These are phyloP conservation scores for Sesbania bispinosa DNA, from an alignment of 306 rosid genomes.

Conservation along the genomic window DNA sequence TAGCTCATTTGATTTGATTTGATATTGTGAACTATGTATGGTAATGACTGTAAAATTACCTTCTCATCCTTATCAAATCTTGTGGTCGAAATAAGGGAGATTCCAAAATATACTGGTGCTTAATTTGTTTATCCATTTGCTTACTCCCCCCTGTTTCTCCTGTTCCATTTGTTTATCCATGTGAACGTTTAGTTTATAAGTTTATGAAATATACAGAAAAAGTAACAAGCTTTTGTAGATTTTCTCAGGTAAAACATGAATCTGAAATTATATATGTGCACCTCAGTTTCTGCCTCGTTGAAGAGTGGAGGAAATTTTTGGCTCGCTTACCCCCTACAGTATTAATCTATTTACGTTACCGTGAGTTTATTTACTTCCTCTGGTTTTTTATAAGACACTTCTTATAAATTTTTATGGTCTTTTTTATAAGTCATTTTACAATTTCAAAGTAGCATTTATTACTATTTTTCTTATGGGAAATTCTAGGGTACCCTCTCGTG, in stretches of 20 bases:
- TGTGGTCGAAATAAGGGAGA: neutral
- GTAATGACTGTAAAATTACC: neutral
- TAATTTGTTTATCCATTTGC: neutral
- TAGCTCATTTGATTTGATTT: neutral
- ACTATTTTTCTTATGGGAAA: too few relatives aligned
- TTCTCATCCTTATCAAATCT: neutral
- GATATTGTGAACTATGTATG: slow-evolving; percentile 6
- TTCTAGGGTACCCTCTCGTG: too few relatives aligned
- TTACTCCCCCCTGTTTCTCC: neutral
- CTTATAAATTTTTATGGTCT: too few relatives aligned
- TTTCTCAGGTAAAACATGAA: neutral
- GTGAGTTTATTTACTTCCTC: too few relatives aligned
- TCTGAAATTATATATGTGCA: too few relatives aligned
- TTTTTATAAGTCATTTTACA: too few relatives aligned
- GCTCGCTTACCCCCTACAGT: too few relatives aligned
- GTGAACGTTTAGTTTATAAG: neutral
- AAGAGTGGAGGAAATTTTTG: too few relatives aligned
- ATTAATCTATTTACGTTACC: too few relatives aligned
- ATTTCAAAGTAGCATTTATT: too few relatives aligned
- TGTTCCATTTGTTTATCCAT: neutral
- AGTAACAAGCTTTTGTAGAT: neutral
- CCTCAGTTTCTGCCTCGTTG: too few relatives aligned
- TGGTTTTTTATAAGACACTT: too few relatives aligned
- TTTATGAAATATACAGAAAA: neutral
- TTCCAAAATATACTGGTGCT: neutral